These are phyloP conservation scores for Hanseniaspora meyeri DNA, from an alignment of 805 yeast genomes.

Conservation along the genomic window DNA sequence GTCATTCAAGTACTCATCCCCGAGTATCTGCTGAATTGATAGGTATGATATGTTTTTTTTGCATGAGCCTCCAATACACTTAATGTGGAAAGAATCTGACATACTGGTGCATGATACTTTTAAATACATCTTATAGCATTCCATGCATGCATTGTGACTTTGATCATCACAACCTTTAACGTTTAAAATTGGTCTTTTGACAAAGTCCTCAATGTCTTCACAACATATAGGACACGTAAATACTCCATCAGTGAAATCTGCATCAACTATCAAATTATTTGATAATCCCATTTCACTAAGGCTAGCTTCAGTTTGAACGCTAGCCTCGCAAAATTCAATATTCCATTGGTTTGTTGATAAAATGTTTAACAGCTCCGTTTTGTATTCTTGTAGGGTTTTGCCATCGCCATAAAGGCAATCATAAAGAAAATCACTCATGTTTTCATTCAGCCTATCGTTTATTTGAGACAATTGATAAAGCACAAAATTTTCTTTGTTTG, in stretches of 20 bases:
- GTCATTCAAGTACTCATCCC: conserved; percentile 24
- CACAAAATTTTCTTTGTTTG: neutral
- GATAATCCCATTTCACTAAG: neutral
- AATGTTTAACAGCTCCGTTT: neutral
- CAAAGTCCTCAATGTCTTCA: conserved; percentile 33
- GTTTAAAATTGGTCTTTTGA: conserved; percentile 29
- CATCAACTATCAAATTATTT: conserved; percentile 20
- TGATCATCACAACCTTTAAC: conserved; percentile 54
- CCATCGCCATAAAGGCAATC: neutral
- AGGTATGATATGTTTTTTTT: conserved; percentile 32
- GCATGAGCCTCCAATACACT: conserved; percentile 32
- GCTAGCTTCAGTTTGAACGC: neutral
- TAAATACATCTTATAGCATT: conserved; percentile 56
- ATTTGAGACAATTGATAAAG: neutral
- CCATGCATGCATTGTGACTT: conserved; percentile 37
- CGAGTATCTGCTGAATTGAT: conserved; percentile 25
- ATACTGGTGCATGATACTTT: conserved; percentile 34
- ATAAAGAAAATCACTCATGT: neutral
- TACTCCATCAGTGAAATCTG: conserved; percentile 13
- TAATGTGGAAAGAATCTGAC: conserved; percentile 53
- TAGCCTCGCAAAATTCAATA: neutral
- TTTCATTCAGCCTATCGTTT: neutral
- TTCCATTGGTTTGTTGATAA: neutral
- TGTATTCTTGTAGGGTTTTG: neutral
- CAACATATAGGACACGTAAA: conserved; percentile 59